Evolutionary conservation across 2,329 filamentous ascomycete genomes (phyloP).

Genomic region (Raffaelea arxii): DNA sequence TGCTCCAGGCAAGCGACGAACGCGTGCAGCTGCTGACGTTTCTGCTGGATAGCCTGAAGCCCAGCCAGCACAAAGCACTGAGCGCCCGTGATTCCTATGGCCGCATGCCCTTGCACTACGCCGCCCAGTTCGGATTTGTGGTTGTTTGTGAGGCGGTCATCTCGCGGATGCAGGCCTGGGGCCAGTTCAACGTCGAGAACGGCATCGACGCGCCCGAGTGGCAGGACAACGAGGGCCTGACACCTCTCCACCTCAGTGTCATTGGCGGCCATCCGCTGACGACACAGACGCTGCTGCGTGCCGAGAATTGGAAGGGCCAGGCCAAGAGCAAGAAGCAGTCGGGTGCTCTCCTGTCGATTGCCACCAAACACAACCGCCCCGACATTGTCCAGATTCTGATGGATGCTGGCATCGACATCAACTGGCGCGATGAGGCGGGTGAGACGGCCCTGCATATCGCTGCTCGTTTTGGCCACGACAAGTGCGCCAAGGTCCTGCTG

Average conservation of each 20-base stretch:
- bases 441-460: slow-evolving; percentile 91
- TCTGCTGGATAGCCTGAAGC: slow-evolving; percentile 57
- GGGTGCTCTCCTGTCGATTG: slow-evolving; percentile 77
- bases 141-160: slow-evolving; percentile 84
- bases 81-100: slow-evolving; percentile 66
- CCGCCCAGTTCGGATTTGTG: slow-evolving; percentile 88
- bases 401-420: slow-evolving; percentile 82
- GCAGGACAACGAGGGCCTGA: slow-evolving; percentile 88
- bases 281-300: slow-evolving; percentile 68
- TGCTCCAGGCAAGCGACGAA: slow-evolving; percentile 60
- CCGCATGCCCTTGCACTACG: slow-evolving; percentile 82
- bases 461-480: slow-evolving; percentile 73
- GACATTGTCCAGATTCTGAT: slow-evolving; percentile 81
- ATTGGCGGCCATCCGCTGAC: slow-evolving; percentile 84
- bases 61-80: slow-evolving; percentile 58
- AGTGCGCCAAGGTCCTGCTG: slow-evolving; percentile 70
- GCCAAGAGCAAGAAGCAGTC: slow-evolving; percentile 67
- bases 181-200: slow-evolving; percentile 70
- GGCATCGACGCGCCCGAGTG: slow-evolving; percentile 81
- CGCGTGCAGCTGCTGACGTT: slow-evolving; percentile 58
- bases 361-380: slow-evolving; percentile 78
- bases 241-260: slow-evolving; percentile 84
- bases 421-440: slow-evolving; percentile 81
- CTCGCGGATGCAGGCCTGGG: slow-evolving; percentile 81
- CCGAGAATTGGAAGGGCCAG: slow-evolving; percentile 66